These are phyloP conservation scores for Psilocybe mexicana DNA, from an alignment of 1,284 basidiomycete species.

Conservation along the genomic window DNA sequence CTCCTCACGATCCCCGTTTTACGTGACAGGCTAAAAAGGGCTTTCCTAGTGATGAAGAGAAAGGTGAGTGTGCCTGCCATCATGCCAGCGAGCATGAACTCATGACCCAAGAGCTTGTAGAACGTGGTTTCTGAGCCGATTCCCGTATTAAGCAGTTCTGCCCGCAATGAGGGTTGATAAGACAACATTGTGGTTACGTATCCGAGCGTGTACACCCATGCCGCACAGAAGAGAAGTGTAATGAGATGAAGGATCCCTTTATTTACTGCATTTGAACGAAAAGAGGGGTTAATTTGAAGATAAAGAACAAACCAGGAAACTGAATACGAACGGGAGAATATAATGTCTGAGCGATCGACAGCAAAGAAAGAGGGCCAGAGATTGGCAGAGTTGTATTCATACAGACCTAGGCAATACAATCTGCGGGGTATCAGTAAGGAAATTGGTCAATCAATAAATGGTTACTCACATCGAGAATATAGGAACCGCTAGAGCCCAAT, in stretches of 20 bases:
- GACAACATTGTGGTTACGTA: background rate
- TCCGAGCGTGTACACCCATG: background rate
- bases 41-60: background rate
- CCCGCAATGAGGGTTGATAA: background rate
- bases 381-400: constrained; percentile 1
- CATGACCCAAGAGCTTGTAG: background rate
- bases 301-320: background rate
- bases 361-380: background rate
- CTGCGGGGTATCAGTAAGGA: background rate
- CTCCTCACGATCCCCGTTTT: background rate
- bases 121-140: background rate
- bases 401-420: constrained; percentile 6
- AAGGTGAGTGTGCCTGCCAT: background rate
- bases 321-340: background rate
- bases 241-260: too few relatives aligned
- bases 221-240: background rate
- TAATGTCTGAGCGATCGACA: background rate
- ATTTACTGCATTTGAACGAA: background rate
- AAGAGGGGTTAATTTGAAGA: background rate
- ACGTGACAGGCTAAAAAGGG: background rate
- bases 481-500: constrained; percentile 5
- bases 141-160: background rate
- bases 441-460: background rate
- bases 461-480: background rate
- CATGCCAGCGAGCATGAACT: background rate